Evolutionary conservation across 2,329 filamentous ascomycete species (phyloP).

Genomic region (Grosmannia penicillata): DNA sequence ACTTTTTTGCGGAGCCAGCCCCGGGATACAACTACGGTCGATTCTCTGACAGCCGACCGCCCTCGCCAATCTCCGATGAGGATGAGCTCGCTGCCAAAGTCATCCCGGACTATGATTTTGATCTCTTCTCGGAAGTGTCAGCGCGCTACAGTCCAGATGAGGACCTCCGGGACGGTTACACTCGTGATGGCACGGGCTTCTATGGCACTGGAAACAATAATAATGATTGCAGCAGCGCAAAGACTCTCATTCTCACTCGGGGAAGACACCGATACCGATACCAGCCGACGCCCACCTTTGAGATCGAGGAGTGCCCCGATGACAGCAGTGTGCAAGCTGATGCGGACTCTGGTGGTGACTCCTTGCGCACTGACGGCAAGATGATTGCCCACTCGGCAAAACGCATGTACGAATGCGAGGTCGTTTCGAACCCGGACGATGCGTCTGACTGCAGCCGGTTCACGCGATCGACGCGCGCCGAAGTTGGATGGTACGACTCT

Average conservation of each 20-base stretch:
- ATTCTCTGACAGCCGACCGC: not conserved
- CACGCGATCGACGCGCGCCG: not conserved
- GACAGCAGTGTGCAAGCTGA: not conserved
- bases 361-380: no score
- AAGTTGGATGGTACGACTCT: no score
- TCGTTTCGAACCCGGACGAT: constrained; percentile 6
- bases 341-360: no score
- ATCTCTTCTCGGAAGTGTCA: constrained; percentile 5
- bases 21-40: constrained; percentile 7
- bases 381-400: not conserved
- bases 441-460: not conserved
- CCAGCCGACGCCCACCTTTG: not conserved
- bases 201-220: no score
- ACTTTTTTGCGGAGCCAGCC: not conserved
- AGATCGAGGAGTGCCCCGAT: constrained; percentile 6
- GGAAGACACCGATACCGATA: no score
- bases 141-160: not conserved
- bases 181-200: not conserved
- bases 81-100: not conserved
- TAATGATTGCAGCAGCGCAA: no score
- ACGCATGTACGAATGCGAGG: constrained; percentile 6
- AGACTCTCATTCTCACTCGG: no score
- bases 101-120: constrained; percentile 7
- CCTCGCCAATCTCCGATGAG: not conserved
- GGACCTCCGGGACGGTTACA: not conserved